Conservation (phyloP, 768 basidiomycete genomes). For the Tylopilus sp. region DNA sequence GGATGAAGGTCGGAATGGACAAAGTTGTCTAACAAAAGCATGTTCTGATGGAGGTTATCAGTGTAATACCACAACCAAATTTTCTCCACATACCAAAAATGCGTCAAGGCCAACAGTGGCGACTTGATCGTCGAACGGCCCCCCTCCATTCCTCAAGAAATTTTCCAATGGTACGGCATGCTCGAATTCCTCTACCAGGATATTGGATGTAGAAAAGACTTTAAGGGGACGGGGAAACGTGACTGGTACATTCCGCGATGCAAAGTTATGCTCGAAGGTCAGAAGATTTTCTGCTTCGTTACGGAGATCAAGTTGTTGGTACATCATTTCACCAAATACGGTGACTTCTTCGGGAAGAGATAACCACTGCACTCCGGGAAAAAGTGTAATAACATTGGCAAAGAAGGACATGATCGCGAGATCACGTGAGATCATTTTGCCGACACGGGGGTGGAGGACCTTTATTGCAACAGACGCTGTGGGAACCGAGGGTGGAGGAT, state of each 20-base stretch:
- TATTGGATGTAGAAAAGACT: conserved; percentile 73
- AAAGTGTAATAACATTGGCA: conserved; percentile 65
- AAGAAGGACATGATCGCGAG: conserved; percentile 95
- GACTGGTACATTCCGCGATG: conserved; percentile 71
- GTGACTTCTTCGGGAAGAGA: conserved; percentile 93
- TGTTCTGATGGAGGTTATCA: conserved; percentile 57
- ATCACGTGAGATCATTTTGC: conserved; percentile 81
- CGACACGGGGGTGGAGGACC: conserved; percentile 85
- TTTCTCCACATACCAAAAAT: conserved; percentile 66
- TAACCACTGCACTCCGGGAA: conserved; percentile 96
- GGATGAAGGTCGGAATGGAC: conserved; percentile 90
- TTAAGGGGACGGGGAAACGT: conserved; percentile 88
- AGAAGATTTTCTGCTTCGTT: conserved; percentile 87
- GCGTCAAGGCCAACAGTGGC: conserved; percentile 94
- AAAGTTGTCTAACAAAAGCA: conserved; percentile 97
- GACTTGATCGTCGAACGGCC: conserved; percentile 83
- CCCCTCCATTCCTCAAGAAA: conserved; percentile 88
- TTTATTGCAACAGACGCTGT: conserved; percentile 93
- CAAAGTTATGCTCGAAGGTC: conserved; percentile 85
- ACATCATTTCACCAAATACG: conserved; percentile 97
- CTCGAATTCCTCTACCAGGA: conserved; percentile 91
- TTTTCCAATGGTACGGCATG: conserved; percentile 86
- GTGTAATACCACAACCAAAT: not conserved
- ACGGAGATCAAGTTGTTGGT: conserved; percentile 86
- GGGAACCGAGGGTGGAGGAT: conserved; percentile 70